phyloP scores from a whole-genome alignment of 78 protist species.

The Blattamonas nauphoetae region DNA sequence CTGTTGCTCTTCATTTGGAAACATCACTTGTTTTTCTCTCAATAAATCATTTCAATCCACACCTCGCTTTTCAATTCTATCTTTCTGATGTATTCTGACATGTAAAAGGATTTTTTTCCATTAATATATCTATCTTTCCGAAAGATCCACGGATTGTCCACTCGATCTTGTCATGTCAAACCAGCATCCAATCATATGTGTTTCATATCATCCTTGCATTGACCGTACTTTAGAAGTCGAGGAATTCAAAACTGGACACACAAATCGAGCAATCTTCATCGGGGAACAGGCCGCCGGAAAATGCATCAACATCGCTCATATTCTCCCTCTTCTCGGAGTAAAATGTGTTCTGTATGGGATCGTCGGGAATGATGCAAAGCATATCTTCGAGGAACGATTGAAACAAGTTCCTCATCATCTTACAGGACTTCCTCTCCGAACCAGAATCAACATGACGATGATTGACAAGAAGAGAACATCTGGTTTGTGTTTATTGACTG shows the following conservation, averaged over 20 bases:
- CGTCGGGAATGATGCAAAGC: background rate
- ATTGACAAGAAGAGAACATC: background rate
- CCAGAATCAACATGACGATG: background rate
- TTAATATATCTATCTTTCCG: too few species aligned
- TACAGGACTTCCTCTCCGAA: background rate
- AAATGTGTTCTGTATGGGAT: background rate
- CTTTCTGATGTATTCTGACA: too few species aligned
- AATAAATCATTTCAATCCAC: too few species aligned
- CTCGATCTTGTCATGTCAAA: too few species aligned
- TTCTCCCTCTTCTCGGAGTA: background rate
- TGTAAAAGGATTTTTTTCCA: too few species aligned
- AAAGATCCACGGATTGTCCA: too few species aligned
- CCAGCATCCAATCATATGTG: slow-evolving; percentile 3
- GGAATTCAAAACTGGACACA: background rate
- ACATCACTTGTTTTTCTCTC: too few species aligned
- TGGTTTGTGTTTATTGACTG: background rate
- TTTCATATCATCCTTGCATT: background rate
- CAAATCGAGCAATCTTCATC: background rate
- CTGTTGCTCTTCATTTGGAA: too few species aligned
- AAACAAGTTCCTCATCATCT: background rate
- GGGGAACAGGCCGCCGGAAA: background rate
- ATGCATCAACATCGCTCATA: background rate
- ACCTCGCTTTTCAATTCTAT: too few species aligned
- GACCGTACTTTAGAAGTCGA: background rate
- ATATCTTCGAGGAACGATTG: background rate